A percentile compares a stretch with the other conserved stretches of the same genome.
These are phyloP conservation scores for Strobilomyces confusus DNA, from an alignment of 768 basidiomycete species.

Conservation along the genomic window DNA sequence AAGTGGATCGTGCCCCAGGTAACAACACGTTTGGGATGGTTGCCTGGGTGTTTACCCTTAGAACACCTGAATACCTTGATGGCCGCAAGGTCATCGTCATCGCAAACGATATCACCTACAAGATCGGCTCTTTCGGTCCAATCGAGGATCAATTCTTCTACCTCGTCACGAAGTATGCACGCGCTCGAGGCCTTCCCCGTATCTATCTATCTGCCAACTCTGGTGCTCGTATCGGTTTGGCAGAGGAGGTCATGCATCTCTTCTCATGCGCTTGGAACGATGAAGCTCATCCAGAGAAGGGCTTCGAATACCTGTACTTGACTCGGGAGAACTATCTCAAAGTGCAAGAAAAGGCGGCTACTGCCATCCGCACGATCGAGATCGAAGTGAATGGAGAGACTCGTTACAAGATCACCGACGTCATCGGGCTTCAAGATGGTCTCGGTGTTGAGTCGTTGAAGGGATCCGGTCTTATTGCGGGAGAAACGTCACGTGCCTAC, in stretches of 20 bases:
- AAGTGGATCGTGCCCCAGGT: slow-evolving; percentile 89
- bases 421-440: slow-evolving; percentile 96
- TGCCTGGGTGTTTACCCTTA: slow-evolving; percentile 91
- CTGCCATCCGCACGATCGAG: slow-evolving; percentile 77
- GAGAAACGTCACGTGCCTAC: slow-evolving; percentile 96
- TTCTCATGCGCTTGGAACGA: slow-evolving; percentile 95
- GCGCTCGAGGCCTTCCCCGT: slow-evolving; percentile 81
- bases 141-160: slow-evolving; percentile 95
- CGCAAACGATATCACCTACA: slow-evolving; percentile 98
- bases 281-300: slow-evolving; percentile 81
- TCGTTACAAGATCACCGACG: slow-evolving; percentile 91
- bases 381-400: slow-evolving; percentile 83
- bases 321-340: slow-evolving; percentile 89
- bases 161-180: slow-evolving; percentile 91
- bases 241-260: slow-evolving; percentile 83
- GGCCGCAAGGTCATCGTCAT: slow-evolving; percentile 88
- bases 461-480: slow-evolving; percentile 97
- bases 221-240: slow-evolving; percentile 93
- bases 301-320: slow-evolving; percentile 93
- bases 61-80: slow-evolving; percentile 86
- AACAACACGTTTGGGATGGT: slow-evolving; percentile 98
- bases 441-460: slow-evolving; percentile 94
- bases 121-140: slow-evolving; percentile 97
- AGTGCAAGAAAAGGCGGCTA: slow-evolving; percentile 78
- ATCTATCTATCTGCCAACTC: slow-evolving; percentile 99